These are phyloP conservation scores for Raddia distichophylla DNA, from an alignment of 176 grass and related monocot species.

Conservation along the genomic window DNA sequence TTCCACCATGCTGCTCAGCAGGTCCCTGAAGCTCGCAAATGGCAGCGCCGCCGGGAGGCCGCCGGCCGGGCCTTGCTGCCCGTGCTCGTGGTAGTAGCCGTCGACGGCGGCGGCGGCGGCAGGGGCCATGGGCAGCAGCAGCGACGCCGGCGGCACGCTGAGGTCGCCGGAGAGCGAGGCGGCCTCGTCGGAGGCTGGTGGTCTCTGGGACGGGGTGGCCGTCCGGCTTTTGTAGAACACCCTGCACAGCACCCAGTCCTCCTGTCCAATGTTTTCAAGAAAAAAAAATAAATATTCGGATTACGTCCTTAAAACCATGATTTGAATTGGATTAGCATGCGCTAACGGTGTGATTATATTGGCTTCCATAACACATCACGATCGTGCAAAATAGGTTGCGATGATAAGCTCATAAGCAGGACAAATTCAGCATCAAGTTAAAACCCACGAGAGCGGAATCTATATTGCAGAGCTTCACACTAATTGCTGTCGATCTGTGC, in stretches of 20 bases:
- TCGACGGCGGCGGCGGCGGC: background rate
- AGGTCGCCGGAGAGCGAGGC: constrained; percentile 15
- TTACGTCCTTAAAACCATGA: too few relatives aligned
- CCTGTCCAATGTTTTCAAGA: constrained; percentile 30
- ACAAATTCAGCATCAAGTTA: too few relatives aligned
- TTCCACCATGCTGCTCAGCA: constrained; percentile 39
- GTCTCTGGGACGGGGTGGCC: background rate
- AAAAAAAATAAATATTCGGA: background rate
- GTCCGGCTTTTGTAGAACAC: constrained; percentile 58
- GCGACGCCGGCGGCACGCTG: background rate
- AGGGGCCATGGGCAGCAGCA: background rate
- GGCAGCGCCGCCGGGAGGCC: background rate
- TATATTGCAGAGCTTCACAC: too few relatives aligned
- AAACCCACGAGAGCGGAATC: too few relatives aligned
- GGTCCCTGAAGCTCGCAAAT: constrained; percentile 26
- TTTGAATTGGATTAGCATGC: too few relatives aligned
- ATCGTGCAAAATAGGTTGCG: too few relatives aligned
- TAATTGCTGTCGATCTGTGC: too few relatives aligned
- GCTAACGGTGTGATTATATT: too few relatives aligned
- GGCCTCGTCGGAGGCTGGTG: constrained; percentile 8
- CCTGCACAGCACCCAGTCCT: constrained; percentile 74
- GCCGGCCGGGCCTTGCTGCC: background rate
- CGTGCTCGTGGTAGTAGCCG: background rate
- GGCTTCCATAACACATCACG: too few relatives aligned
- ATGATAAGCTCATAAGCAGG: too few relatives aligned